phyloP scores from a whole-genome alignment of 1,284 basidiomycete genomes.

The Tylopilus sp. region DNA sequence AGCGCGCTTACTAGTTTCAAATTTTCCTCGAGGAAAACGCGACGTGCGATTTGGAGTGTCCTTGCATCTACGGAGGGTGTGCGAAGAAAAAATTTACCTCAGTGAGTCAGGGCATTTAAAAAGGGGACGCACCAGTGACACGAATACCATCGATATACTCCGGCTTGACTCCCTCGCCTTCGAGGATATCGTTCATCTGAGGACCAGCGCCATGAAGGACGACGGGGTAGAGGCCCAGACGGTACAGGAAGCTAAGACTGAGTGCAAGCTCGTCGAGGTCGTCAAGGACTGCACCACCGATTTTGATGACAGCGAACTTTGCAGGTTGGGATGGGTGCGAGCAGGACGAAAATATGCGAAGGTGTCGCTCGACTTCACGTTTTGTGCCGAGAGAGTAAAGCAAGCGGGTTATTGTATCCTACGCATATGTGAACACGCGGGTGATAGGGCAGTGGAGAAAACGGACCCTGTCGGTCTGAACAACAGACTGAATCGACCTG shows the following conservation, averaged over 20 bases:
- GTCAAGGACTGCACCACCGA: slow-evolving; percentile 90
- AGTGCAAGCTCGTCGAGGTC: slow-evolving; percentile 89
- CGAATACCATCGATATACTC: slow-evolving; percentile 96
- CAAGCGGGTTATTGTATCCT: slow-evolving; percentile 92
- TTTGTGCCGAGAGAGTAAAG: slow-evolving; percentile 94
- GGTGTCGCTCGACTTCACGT: slow-evolving; percentile 93
- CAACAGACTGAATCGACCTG: slow-evolving; percentile 33
- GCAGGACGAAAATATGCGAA: slow-evolving; percentile 90
- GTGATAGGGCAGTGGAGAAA: neutral
- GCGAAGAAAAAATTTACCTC: neutral
- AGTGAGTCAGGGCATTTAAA: neutral
- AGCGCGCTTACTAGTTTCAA: slow-evolving; percentile 87
- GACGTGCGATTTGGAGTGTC: slow-evolving; percentile 87
- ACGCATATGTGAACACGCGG: slow-evolving; percentile 6
- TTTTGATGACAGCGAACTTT: slow-evolving; percentile 92
- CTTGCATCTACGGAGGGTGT: slow-evolving; percentile 64
- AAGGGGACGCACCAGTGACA: slow-evolving; percentile 68
- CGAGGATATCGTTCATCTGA: slow-evolving; percentile 89
- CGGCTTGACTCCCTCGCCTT: slow-evolving; percentile 84
- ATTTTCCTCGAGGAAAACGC: slow-evolving; percentile 96
- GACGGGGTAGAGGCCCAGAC: slow-evolving; percentile 91
- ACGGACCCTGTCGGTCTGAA: slow-evolving; percentile 35
- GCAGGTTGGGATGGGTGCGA: slow-evolving; percentile 80
- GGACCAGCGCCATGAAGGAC: slow-evolving; percentile 95
- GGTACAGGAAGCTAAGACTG: slow-evolving; percentile 90